phyloP scores from a whole-genome alignment of 805 yeast species.

The Yarrowia osloensis region DNA sequence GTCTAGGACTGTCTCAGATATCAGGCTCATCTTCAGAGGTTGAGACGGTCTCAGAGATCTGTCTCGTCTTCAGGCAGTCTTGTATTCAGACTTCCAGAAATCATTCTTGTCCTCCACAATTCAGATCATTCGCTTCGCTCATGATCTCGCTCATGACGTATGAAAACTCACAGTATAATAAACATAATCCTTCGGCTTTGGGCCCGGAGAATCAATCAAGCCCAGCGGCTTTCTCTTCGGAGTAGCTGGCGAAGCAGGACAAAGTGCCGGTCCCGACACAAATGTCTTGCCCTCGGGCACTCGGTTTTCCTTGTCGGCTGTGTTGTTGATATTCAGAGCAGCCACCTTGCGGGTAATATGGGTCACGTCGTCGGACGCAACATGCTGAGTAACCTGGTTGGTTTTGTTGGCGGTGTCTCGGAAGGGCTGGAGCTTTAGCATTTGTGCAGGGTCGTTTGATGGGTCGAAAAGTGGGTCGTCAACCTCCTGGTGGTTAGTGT shows the following conservation, averaged over 20 bases:
- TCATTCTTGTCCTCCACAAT: too few species aligned
- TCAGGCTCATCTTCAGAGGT: too few species aligned
- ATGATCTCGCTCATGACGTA: not conserved
- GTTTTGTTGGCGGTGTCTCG: not conserved
- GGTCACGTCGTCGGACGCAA: not conserved
- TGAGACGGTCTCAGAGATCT: too few species aligned
- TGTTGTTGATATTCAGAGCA: conserved; percentile 3
- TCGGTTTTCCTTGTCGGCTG: conserved; percentile 15
- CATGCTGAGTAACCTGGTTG: not conserved
- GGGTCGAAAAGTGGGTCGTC: not conserved
- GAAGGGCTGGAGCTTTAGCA: conserved; percentile 17
- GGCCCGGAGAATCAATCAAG: conserved; percentile 11
- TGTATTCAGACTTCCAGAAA: too few species aligned
- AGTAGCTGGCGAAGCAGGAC: not conserved
- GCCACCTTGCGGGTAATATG: conserved; percentile 10
- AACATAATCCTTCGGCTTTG: conserved; percentile 14
- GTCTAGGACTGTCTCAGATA: too few species aligned
- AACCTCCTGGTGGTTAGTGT: not conserved
- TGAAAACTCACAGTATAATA: conserved; percentile 12
- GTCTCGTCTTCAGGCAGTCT: too few species aligned
- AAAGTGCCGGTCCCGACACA: not conserved
- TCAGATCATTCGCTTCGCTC: not conserved
- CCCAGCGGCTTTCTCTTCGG: conserved; percentile 5
- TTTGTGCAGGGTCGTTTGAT: not conserved
- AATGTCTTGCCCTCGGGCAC: not conserved